Percentiles rank a stretch among this genome's conserved stretches.
Conservation (phyloP, 108 stramenopile species). For the Chaetoceros muelleri region DNA sequence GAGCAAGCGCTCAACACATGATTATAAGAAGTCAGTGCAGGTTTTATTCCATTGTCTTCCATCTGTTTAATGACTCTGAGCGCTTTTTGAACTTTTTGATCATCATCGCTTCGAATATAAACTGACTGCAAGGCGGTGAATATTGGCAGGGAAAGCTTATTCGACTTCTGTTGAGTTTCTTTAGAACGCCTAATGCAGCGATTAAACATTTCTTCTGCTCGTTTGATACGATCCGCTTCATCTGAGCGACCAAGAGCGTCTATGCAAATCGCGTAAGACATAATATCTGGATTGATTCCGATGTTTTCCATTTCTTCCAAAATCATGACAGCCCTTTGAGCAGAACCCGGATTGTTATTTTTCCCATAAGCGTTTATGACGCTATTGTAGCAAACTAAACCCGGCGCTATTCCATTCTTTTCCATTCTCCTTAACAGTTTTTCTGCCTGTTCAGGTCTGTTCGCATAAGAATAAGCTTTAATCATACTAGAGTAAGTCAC, state of each 20-base stretch:
- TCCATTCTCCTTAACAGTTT: background rate
- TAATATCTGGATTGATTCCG: background rate
- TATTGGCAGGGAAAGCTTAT: background rate
- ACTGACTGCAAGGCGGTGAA: background rate
- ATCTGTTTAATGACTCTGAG: background rate
- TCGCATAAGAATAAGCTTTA: background rate
- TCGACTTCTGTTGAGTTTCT: background rate
- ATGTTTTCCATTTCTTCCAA: background rate
- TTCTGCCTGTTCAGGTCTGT: background rate
- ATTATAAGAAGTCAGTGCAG: background rate
- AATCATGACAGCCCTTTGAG: background rate
- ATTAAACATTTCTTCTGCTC: background rate
- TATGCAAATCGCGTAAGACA: background rate
- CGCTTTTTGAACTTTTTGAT: background rate
- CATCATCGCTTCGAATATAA: background rate
- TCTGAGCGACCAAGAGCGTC: background rate
- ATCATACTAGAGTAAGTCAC: constrained; percentile 2
- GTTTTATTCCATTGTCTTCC: background rate
- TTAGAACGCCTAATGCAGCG: background rate
- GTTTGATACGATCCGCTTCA: background rate
- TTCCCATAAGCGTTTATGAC: background rate
- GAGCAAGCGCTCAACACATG: background rate
- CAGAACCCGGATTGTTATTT: background rate
- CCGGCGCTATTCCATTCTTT: background rate
- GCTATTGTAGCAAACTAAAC: background rate